These are phyloP conservation scores for Trichoderma reesei DNA, from an alignment of 495 filamentous ascomycete species.

Conservation along the genomic window DNA sequence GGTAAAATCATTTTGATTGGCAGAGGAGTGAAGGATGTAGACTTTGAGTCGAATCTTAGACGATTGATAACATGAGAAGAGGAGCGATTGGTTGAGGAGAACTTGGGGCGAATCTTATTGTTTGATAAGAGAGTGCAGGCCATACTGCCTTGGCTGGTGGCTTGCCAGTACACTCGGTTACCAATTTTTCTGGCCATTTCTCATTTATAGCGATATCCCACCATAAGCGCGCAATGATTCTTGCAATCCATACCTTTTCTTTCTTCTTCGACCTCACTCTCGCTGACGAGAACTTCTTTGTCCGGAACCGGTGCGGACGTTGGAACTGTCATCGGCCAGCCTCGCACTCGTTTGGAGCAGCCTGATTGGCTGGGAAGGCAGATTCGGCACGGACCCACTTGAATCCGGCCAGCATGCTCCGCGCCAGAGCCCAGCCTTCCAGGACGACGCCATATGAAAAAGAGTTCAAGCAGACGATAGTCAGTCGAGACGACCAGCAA, in stretches of 20 bases:
- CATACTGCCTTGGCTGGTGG: too few species aligned
- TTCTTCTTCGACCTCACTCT: too few species aligned
- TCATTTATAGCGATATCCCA: too few species aligned
- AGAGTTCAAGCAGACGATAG: background rate
- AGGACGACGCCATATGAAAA: background rate
- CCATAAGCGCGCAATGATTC: too few species aligned
- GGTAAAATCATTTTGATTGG: constrained; percentile 82
- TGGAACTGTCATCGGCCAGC: background rate
- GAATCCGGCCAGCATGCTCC: constrained; percentile 8
- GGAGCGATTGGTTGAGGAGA: too few species aligned
- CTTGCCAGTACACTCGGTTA: too few species aligned
- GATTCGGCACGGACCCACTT: constrained; percentile 5
- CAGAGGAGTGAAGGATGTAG: constrained; percentile 43
- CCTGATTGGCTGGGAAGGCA: background rate
- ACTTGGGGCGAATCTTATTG: background rate
- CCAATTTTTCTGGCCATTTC: too few species aligned
- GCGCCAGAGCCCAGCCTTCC: constrained; percentile 7
- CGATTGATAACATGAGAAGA: background rate
- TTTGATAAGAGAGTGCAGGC: background rate
- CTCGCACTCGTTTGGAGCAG: background rate
- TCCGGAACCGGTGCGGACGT: too few species aligned
- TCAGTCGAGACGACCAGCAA: background rate
- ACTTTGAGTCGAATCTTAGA: constrained; percentile 33
- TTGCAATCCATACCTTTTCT: too few species aligned
- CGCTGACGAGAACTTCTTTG: too few species aligned